A percentile compares a stretch with the other conserved stretches of the same genome.
Conservation (phyloP, 2,329 filamentous ascomycete species). For the Diaporthe aspalathi region DNA sequence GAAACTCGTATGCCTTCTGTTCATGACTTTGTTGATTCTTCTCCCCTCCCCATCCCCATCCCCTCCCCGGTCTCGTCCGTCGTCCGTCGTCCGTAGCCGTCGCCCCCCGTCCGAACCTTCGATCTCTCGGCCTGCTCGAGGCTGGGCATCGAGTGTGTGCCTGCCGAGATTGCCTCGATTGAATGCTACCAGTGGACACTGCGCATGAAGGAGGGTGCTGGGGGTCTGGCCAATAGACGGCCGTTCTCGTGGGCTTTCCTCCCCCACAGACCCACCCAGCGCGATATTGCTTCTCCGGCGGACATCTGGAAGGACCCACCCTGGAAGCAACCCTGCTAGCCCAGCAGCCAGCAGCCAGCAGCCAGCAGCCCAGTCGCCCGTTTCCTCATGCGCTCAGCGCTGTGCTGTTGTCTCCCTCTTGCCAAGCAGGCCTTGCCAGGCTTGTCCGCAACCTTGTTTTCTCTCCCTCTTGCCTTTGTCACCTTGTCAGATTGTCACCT, state of each 20-base stretch:
- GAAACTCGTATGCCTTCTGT: not conserved
- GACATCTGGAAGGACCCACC: constrained; percentile 17
- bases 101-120: not conserved
- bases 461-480: constrained; percentile 18
- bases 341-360: no score
- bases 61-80: no score
- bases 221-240: constrained; percentile 4
- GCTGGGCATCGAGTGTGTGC: not conserved
- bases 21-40: no score
- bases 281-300: constrained; percentile 27
- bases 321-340: constrained; percentile 28
- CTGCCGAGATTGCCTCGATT: constrained; percentile 28
- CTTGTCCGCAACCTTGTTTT: constrained; percentile 11
- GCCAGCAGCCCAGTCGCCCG: constrained; percentile 9
- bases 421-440: no score
- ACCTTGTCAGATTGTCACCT: no score
- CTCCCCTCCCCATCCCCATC: no score
- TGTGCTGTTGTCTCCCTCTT: constrained; percentile 6
- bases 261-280: constrained; percentile 35
- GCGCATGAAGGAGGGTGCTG: constrained; percentile 22
- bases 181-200: no score
- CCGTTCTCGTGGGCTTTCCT: constrained; percentile 8
- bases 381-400: constrained; percentile 31
- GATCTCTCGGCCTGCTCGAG: constrained; percentile 8
- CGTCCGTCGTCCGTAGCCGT: not conserved